phyloP scores from a whole-genome alignment of 1,139 yeast genomes.

The Maudiozyma humilis region DNA sequence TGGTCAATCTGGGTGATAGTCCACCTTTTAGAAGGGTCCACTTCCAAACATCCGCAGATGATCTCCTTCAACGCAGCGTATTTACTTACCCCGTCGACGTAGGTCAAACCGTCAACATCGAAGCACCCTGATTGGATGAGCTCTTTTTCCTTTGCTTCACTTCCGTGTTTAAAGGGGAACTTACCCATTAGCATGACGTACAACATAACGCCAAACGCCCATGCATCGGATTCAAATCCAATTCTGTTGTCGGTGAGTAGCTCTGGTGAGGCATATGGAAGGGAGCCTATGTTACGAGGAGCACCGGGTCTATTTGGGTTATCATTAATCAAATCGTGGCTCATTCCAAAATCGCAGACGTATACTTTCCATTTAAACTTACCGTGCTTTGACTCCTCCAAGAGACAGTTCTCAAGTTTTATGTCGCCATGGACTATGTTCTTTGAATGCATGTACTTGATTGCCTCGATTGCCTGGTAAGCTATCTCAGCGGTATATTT shows the following conservation, averaged over 20 bases:
- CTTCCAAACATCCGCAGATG: conserved; percentile 8
- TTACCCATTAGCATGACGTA: conserved; percentile 67
- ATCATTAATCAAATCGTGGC: conserved; percentile 28
- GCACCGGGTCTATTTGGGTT: conserved; percentile 14
- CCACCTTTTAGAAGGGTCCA: conserved; percentile 6
- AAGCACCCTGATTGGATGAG: conserved; percentile 64
- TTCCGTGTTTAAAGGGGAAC: conserved; percentile 75
- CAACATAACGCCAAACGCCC: conserved; percentile 82
- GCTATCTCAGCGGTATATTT: conserved; percentile 31
- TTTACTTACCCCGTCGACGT: conserved; percentile 20
- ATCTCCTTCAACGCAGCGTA: conserved; percentile 4
- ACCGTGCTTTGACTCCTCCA: conserved; percentile 25
- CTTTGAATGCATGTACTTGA: conserved; percentile 61
- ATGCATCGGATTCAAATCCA: conserved; percentile 63
- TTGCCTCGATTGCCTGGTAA: conserved; percentile 52
- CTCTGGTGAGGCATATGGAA: conserved; percentile 92
- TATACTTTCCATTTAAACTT: conserved; percentile 35
- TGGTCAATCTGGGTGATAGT: conserved; percentile 6
- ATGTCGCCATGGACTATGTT: conserved; percentile 84
- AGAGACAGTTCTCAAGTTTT: conserved; percentile 75
- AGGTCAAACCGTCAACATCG: conserved; percentile 39
- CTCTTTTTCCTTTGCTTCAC: conserved; percentile 69
- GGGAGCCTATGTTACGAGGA: conserved; percentile 60
- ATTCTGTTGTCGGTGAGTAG: conserved; percentile 46
- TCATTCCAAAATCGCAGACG: conserved; percentile 88